phyloP scores from a whole-genome alignment of 345 rosid genomes.

The Rubroshorea leprosula region DNA sequence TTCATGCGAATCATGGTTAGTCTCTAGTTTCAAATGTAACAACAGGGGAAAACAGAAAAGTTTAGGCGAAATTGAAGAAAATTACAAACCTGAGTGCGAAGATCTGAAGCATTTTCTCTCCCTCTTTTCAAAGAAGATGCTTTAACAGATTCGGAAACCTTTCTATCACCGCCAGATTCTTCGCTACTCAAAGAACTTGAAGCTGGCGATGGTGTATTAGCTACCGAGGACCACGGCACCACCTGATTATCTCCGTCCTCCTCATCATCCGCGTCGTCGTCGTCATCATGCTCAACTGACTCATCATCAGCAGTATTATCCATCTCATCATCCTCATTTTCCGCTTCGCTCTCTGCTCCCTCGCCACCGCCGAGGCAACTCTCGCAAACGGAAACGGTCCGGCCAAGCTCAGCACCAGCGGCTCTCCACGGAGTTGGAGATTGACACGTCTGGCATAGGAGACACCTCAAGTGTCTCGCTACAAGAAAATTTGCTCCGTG shows the following conservation, averaged over 20 bases:
- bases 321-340: conserved; percentile 9
- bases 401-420: conserved; percentile 48
- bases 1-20: not conserved
- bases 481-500: conserved; percentile 81
- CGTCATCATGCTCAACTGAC: conserved; percentile 11
- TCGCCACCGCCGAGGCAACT: conserved; percentile 25
- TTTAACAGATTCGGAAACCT: conserved; percentile 12
- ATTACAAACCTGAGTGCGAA: conserved; percentile 23
- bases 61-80: not conserved
- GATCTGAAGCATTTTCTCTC: conserved; percentile 23
- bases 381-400: conserved; percentile 45
- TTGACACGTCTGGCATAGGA: conserved; percentile 52
- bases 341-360: conserved; percentile 18
- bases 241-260: conserved; percentile 50
- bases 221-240: conserved; percentile 42
- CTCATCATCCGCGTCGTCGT: conserved; percentile 4
- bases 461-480: conserved; percentile 49
- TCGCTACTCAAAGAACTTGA: conserved; percentile 33
- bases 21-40: not conserved
- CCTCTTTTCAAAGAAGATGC: conserved; percentile 23
- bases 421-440: conserved; percentile 59
- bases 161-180: conserved; percentile 15
- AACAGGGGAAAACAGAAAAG: not conserved
- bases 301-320: conserved; percentile 9
- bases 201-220: conserved; percentile 34